Evolutionary conservation across 2,329 filamentous ascomycete genomes (phyloP).

Genomic region (Aspergillus tubingensis): DNA sequence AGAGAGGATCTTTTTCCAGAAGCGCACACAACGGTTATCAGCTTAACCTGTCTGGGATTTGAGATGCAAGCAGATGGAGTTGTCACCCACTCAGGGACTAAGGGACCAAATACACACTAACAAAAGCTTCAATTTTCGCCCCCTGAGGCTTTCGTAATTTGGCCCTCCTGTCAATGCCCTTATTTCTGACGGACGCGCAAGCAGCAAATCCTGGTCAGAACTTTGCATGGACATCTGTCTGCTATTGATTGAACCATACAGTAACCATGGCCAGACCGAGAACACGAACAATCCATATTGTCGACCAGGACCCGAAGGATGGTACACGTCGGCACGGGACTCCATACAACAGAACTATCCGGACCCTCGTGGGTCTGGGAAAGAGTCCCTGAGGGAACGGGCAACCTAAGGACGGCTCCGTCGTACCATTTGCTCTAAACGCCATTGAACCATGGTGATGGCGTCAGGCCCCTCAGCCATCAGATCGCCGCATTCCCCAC

Average conservation of each 20-base stretch:
- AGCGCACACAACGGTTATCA: conserved; percentile 16
- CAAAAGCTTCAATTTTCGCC: conserved; percentile 15
- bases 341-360: background rate
- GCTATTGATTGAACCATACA: background rate
- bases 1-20: conserved; percentile 24
- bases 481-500: conserved; percentile 43
- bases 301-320: background rate
- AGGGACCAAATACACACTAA: conserved; percentile 6
- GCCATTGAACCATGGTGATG: conserved; percentile 26
- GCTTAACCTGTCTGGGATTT: conserved; percentile 5
- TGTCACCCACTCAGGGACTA: conserved; percentile 9
- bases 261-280: background rate
- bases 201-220: background rate
- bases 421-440: conserved; percentile 15
- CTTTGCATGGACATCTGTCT: background rate
- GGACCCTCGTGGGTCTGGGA: conserved; percentile 16
- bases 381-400: conserved; percentile 10
- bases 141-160: background rate
- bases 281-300: background rate
- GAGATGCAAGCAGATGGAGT: conserved; percentile 8
- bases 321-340: background rate
- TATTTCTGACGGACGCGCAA: conserved; percentile 4
- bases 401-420: conserved; percentile 8
- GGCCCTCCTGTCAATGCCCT: background rate
- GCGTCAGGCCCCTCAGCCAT: conserved; percentile 30